These are phyloP conservation scores for Thalassiosira profunda DNA, from an alignment of 108 stramenopile species.

Conservation along the genomic window DNA sequence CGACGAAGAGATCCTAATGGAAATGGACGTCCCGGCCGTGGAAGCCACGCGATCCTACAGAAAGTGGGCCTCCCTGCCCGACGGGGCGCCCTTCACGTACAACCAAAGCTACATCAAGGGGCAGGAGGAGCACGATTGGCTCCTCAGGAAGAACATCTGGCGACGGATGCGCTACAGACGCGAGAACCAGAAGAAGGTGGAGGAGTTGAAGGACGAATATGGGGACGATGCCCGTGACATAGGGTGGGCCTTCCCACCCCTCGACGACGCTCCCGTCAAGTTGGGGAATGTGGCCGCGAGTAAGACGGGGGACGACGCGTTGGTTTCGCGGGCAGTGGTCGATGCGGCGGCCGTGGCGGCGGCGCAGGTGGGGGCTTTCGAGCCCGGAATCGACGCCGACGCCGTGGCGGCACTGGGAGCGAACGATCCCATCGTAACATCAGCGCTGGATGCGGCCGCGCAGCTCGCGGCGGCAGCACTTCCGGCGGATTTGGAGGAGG, in stretches of 20 bases:
- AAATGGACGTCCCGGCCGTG: constrained; percentile 84
- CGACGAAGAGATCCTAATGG: constrained; percentile 56
- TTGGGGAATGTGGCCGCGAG: constrained; percentile 21
- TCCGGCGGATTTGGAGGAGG: neutral
- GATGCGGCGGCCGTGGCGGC: constrained; percentile 21
- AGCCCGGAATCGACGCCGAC: neutral
- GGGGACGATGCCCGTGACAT: neutral
- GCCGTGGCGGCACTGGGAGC: constrained; percentile 5
- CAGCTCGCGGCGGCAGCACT: constrained; percentile 9
- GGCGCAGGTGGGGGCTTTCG: constrained; percentile 1
- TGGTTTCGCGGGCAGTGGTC: neutral
- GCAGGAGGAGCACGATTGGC: constrained; percentile 81
- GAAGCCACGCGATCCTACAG: constrained; percentile 86
- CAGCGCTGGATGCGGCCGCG: constrained; percentile 18
- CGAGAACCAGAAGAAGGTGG: constrained; percentile 82
- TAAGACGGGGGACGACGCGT: neutral
- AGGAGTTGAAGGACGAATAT: constrained; percentile 19
- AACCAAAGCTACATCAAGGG: constrained; percentile 92
- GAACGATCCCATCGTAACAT: neutral
- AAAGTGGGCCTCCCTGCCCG: constrained; percentile 60
- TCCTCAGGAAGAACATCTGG: constrained; percentile 91
- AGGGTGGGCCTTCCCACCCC: neutral
- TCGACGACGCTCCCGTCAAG: too few species aligned
- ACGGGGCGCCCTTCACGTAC: constrained; percentile 73
- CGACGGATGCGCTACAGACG: constrained; percentile 89